Evolutionary conservation across 768 basidiomycete species (phyloP).

Genomic region (Tricholoma furcatifolium): DNA sequence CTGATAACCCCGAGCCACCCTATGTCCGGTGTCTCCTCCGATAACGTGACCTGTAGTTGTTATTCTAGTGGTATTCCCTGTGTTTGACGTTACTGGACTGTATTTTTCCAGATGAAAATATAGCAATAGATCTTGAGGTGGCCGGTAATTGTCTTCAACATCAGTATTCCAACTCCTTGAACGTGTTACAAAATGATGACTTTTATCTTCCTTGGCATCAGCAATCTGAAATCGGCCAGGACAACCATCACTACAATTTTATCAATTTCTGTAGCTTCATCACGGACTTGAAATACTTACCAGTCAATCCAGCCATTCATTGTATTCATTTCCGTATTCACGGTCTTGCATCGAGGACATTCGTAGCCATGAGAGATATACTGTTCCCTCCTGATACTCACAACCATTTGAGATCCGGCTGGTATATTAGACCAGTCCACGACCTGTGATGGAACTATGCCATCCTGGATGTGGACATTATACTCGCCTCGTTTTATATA

Average conservation of each 20-base stretch:
- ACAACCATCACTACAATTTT: neutral
- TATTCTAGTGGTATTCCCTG: no score
- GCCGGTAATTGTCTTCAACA: neutral
- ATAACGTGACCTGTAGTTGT: no score
- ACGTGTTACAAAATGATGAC: neutral
- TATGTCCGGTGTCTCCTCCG: no score
- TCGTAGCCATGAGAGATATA: neutral
- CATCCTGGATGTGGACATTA: neutral
- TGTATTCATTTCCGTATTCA: neutral
- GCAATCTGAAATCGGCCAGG: neutral
- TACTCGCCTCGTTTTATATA: neutral
- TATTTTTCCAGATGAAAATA: neutral
- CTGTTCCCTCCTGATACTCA: neutral
- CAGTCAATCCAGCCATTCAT: constrained; percentile 1
- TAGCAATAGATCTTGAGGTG: neutral
- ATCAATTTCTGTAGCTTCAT: neutral
- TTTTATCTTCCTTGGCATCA: neutral
- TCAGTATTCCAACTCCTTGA: neutral
- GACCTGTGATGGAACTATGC: neutral
- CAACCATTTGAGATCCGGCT: neutral
- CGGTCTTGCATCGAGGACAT: neutral
- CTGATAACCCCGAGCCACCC: no score
- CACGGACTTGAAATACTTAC: neutral
- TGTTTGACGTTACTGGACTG: no score
- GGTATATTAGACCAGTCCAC: neutral